Evolutionary conservation across 805 yeast genomes (phyloP).

Genomic region (Yamadazyma akitaensis): DNA sequence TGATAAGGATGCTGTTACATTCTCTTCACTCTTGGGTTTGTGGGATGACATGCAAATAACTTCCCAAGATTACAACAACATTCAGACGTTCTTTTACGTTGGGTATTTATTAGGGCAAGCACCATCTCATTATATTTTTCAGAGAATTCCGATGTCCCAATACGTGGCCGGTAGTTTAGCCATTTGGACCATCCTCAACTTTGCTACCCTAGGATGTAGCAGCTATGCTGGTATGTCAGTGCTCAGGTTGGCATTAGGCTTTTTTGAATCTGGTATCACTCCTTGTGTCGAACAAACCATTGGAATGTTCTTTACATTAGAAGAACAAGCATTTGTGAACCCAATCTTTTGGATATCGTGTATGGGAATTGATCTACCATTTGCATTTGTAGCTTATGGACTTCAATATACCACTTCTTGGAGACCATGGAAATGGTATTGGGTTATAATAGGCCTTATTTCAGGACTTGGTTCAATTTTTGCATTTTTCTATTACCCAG

Average conservation of each 20-base stretch:
- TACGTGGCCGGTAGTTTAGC: conserved; percentile 25
- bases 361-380: conserved; percentile 35
- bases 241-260: conserved; percentile 19
- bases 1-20: conserved; percentile 37
- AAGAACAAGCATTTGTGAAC: conserved; percentile 21
- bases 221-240: conserved; percentile 21
- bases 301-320: conserved; percentile 20
- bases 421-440: conserved; percentile 55
- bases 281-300: conserved; percentile 38
- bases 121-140: conserved; percentile 30
- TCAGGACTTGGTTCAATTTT: conserved; percentile 50
- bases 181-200: conserved; percentile 31
- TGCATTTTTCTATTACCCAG: conserved; percentile 44
- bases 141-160: conserved; percentile 32
- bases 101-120: conserved; percentile 51
- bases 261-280: conserved; percentile 36
- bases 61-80: conserved; percentile 33
- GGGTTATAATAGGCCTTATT: conserved; percentile 57
- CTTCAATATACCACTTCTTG: conserved; percentile 37
- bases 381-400: conserved; percentile 52
- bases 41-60: conserved; percentile 32
- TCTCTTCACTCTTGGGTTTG: conserved; percentile 37
- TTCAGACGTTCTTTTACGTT: conserved; percentile 40
- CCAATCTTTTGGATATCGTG: conserved; percentile 30
- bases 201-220: conserved; percentile 43